Base-by-base conservation (phyloP, 2,329 filamentous ascomycete species). In the Dactylellina parvicollis region DNA sequence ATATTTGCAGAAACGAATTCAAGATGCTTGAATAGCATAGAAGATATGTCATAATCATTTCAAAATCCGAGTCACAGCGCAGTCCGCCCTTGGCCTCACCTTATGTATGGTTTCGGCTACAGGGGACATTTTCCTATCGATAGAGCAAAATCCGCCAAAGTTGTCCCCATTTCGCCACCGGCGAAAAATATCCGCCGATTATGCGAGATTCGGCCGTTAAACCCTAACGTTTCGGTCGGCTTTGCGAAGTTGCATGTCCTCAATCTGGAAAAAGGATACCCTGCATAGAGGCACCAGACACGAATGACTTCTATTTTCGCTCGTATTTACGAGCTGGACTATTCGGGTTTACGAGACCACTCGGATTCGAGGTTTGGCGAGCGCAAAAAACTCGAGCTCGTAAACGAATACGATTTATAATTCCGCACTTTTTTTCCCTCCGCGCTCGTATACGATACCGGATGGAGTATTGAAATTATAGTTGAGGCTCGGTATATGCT, bases 81-180 rank as follows among this genome's bases (percentile, higher is more conserved):
- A n/a, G 34, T 44, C 24, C 36, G 20, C 20, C 30, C 60, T 28
- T 47, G 26, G 16, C 46, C 57, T 22, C 18, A 42, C n/a, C n/a
- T n/a, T 64, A 55, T 65, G n/a, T 46, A 49, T 38, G 22, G 18
- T 50, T 36, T 38, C 20, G 50, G 44, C 42, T 67, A 16, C 52
- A 64, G 34, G 59, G 47, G 40, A 16, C 26, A 47, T 59, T 59
- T 34, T 34, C 32, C 42, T 52, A 67, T 57, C 62, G 62, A 38
- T 50, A 56, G 22, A 50, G 50, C 20, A 42, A 42, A 24, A 46
- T 10, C 20, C 12, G 46, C 14, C 30, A 40, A 14, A 36, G 38
- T 47, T 47, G 59, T n/a, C 30, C 46, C 49, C 47, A 56, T 57
- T 59, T 50, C 38, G 62, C 62, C 50, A 57, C 52, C 62, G 62